These are phyloP conservation scores for Plasmopara viticola DNA, from an alignment of 352 stramenopile species.

Conservation along the genomic window DNA sequence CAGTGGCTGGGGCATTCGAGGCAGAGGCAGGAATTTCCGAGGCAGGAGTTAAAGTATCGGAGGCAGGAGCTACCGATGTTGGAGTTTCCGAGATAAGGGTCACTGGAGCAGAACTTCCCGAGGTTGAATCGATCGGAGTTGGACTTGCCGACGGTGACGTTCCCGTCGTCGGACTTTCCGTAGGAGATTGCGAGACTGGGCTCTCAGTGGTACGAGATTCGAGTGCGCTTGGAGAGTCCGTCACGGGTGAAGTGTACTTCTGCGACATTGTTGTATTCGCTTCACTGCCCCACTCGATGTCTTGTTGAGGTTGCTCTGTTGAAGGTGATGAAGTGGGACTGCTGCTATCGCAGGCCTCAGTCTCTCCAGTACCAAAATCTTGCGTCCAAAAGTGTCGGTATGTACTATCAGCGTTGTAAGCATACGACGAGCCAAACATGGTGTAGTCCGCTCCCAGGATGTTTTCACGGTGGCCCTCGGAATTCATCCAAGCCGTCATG, in stretches of 20 bases:
- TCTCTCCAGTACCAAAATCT: constrained; percentile 35
- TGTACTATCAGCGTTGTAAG: constrained; percentile 21
- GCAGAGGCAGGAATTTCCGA: too few relatives aligned
- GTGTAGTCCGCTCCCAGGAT: constrained; percentile 37
- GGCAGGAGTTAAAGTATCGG: too few relatives aligned
- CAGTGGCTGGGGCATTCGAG: too few relatives aligned
- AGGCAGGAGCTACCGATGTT: background rate
- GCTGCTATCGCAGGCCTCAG: constrained; percentile 24
- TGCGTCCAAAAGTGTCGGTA: constrained; percentile 62
- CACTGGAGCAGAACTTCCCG: background rate
- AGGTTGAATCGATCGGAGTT: background rate
- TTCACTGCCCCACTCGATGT: background rate
- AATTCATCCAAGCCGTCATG: constrained; percentile 61
- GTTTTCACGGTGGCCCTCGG: constrained; percentile 38
- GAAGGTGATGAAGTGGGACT: background rate
- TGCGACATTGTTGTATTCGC: background rate
- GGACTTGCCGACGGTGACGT: background rate
- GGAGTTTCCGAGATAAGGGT: background rate
- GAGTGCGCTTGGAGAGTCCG: background rate
- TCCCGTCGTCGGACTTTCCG: background rate
- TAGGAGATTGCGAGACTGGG: background rate
- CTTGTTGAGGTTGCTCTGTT: background rate
- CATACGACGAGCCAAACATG: constrained; percentile 32
- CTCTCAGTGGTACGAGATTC: background rate
- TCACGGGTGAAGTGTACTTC: background rate